Evolutionary conservation across 306 rosid genomes (phyloP), one percentile per base, ranked within the genome.

Genomic region (Quillaja saponaria): DNA sequence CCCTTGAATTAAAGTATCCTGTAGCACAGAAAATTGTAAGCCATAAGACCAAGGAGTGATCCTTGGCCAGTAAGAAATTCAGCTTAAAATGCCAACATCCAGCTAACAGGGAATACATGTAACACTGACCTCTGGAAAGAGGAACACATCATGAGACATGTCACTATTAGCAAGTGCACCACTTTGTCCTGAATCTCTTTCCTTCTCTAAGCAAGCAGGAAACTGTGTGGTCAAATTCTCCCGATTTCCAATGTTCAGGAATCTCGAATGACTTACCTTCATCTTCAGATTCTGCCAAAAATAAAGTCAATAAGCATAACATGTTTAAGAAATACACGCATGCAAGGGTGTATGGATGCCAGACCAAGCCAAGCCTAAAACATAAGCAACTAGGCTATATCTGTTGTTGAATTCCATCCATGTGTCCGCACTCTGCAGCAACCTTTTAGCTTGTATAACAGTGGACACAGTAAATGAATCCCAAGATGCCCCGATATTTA

Each of bases 211-310:
- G 79, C 95, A 82, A 54, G 85, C 76, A 59, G 97, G 95, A 81
- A 89, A 85, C 47, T 83, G 82, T 35, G 67, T 34, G 54, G 78
- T 72, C 72, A 75, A 71, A 73, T 71, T 77, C 72, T 76, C 94
- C 70, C 13, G 85, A 57, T 71, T 76, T 73, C 97, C 99, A 49
- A 85, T 61, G 64, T 64, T 81, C 68, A 94, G 39, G 72, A 89
- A 94, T 78, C 95, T 84, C 42, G 95, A 86, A 81, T 87, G 86
- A 72, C 87, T 94, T 74, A 94, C 76, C 85, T 85, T 94, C 88
- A 94, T 78, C 78, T 94, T 94, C 77, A 94, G 73, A 81, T 88
- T 94, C 99, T 94, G 89, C 76, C 65, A 49, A 71, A 66, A 71
- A 39, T 62, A 35, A 60, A 79, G 47, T 19, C 19, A 55, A 49